Base-by-base conservation (phyloP, 352 stramenopile species). In the Phytophthora rubi region DNA sequence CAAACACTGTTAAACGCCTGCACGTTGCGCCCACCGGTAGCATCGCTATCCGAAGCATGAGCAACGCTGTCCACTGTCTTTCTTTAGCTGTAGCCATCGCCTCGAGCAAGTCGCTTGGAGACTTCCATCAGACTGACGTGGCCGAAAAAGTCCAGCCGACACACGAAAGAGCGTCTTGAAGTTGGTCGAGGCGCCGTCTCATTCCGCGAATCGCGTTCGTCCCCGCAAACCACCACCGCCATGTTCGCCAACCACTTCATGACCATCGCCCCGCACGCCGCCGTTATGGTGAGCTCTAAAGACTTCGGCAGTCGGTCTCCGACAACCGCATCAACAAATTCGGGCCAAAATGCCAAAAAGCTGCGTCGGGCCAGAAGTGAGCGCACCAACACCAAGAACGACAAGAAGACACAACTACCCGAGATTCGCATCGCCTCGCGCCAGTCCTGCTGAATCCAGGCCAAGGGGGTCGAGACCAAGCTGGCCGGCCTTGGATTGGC, bases 221-320 rank as follows among this genome's bases (percentile, higher is more conserved):
- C 30, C 1, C 8, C 54, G 10, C 59, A 62, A 69, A 12, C 16
- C 59, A 42, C 35, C 35, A 42, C 8, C 58, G 35, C 21, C 8
- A 80, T 77, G 73, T 80, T 80, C 62, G 56, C 70, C 15, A 77
- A 75, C 54, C 73, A 80, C 49, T 66, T 80, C 35, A 35, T 72
- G 42, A 73, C 70, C 48, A 77, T 80, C 64, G 73, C 70, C n/a
- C 65, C 70, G 16, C 66, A 77, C 42, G 70, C 66, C 56, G 65
- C 63, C 42, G 69, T 76, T 42, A 51, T 75, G 68, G 55, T 66
- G 35, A 70, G 55, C 32, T 32, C 45, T 48, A 71, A 49, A 10
- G 49, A 71, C 42, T 53, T 35, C 13, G 33, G 48, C 35, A 71
- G 39, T 33, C 18, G 55, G 35, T 54, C 57, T 5, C 39, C 59